Base-by-base conservation (phyloP, 768 basidiomycete genomes). In the Serendipita indica region DNA sequence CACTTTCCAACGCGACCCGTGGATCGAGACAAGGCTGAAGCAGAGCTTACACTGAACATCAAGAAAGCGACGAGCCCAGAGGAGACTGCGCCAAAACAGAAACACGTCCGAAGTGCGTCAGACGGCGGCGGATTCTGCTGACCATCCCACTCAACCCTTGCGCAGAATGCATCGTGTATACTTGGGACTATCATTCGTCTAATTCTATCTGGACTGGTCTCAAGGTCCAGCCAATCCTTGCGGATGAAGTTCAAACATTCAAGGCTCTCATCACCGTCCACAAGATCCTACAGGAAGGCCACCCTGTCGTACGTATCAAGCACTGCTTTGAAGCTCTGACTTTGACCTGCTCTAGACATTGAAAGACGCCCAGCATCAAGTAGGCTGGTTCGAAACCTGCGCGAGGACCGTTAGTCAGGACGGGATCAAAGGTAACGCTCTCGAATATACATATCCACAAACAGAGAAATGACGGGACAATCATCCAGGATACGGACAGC, bases 121-220 rank as follows among this genome's bases (percentile, higher is more conserved):
- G 45, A 39, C 58, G 33, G 5, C 16, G 12, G 12, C 35, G n/a
- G 37, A 33, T n/a, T n/a, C n/a, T 28, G 49, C 16, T 30, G n/a
- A 28, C n/a, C 25, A 7, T n/a, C 25, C 10, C 4, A 25, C 46
- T 37, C 39, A 25, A 52, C 60, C 65, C 14, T 35, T 20, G 32
- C 6, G 7, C 69, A 98, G 94, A 97, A 75, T 90, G 88, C 66
- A 97, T 99, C 69, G 89, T 98, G 25, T 99, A 92, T 71, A 98
- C 96, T 4, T 97, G 93, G 93, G 96, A 99, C 70, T 98, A 98
- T 67, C 93, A 97, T 66, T 88, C 92, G 18, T 97, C 93, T 33
- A 83, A 89, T 65, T 93, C 93, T 3, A 97, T 98, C 69, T 99
- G 96, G 96, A 91, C 89, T 65, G 91, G 90, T 28, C 77, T 99